Percentiles rank a stretch among this genome's conserved stretches.
These are phyloP conservation scores for Microdochium trichocladiopsis DNA, from an alignment of 2,329 filamentous ascomycete species.

Conservation along the genomic window DNA sequence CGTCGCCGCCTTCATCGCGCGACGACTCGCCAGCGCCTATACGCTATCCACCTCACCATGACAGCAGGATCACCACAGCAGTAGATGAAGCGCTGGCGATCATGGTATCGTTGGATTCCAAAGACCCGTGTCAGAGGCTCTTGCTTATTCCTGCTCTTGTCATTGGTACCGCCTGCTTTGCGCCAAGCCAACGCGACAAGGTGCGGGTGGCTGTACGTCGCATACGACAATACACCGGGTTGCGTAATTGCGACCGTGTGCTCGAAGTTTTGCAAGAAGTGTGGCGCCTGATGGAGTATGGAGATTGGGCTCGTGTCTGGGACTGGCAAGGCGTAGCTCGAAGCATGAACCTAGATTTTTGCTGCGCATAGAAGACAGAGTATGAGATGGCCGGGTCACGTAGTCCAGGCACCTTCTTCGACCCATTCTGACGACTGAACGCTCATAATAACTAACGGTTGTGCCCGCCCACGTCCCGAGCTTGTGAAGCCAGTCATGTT, in stretches of 20 bases:
- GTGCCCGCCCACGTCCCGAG: too few relatives aligned
- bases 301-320: constrained; percentile 53
- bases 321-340: constrained; percentile 55
- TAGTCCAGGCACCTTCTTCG: background rate
- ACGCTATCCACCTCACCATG: constrained; percentile 39
- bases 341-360: constrained; percentile 46
- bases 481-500: too few relatives aligned
- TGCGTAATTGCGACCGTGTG: constrained; percentile 50
- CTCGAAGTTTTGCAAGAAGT: constrained; percentile 48
- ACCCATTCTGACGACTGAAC: background rate
- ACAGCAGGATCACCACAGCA: constrained; percentile 43
- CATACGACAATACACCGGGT: constrained; percentile 51
- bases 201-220: constrained; percentile 40
- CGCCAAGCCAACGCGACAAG: constrained; percentile 41
- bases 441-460: too few relatives aligned
- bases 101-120: constrained; percentile 46
- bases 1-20: constrained; percentile 5
- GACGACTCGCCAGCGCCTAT: constrained; percentile 14
- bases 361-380: constrained; percentile 40
- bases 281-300: constrained; percentile 51
- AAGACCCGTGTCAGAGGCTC: constrained; percentile 52
- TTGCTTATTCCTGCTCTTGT: constrained; percentile 54
- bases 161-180: constrained; percentile 54
- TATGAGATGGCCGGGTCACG: too few relatives aligned
- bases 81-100: constrained; percentile 51